Conservation (phyloP, 371 early-diverging fungal species). For the Apophysomyces trapeziformis region DNA sequence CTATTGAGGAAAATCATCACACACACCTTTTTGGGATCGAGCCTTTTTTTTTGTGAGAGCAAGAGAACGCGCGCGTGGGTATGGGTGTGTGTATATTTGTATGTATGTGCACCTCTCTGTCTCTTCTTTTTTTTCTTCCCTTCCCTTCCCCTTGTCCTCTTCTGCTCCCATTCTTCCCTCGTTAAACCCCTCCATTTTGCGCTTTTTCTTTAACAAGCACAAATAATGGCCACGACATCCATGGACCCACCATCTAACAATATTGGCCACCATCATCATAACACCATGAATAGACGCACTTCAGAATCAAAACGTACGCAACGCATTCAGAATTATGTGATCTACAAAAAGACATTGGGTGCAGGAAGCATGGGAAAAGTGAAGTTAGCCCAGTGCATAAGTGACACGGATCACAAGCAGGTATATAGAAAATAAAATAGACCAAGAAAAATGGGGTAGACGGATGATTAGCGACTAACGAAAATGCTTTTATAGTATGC, state of each 20-base stretch:
- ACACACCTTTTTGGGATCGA: too few relatives aligned
- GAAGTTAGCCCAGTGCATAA: slow-evolving; percentile 78
- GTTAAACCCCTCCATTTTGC: too few relatives aligned
- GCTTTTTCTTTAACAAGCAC: too few relatives aligned
- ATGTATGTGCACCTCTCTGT: neutral
- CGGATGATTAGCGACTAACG: neutral
- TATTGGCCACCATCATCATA: slow-evolving; percentile 27
- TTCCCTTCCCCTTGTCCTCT: neutral
- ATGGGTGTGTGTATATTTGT: neutral
- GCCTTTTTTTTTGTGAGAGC: too few relatives aligned
- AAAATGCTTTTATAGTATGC: slow-evolving; percentile 34
- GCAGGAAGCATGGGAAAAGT: slow-evolving; percentile 99
- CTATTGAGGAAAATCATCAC: too few relatives aligned
- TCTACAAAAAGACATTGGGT: slow-evolving; percentile 85
- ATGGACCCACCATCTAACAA: neutral
- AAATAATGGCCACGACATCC: too few relatives aligned
- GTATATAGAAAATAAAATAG: slow-evolving; percentile 18
- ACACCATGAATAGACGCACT: slow-evolving; percentile 24
- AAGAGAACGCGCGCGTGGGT: neutral
- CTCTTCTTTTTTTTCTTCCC: slow-evolving; percentile 5
- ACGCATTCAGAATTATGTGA: slow-evolving; percentile 49
- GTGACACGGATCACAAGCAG: slow-evolving; percentile 41
- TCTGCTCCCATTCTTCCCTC: too few relatives aligned
- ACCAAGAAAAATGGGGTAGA: neutral
- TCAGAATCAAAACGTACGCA: slow-evolving; percentile 44